phyloP scores from a whole-genome alignment of 371 early-diverging fungal genomes.

The Lichtheimia ramosa region DNA sequence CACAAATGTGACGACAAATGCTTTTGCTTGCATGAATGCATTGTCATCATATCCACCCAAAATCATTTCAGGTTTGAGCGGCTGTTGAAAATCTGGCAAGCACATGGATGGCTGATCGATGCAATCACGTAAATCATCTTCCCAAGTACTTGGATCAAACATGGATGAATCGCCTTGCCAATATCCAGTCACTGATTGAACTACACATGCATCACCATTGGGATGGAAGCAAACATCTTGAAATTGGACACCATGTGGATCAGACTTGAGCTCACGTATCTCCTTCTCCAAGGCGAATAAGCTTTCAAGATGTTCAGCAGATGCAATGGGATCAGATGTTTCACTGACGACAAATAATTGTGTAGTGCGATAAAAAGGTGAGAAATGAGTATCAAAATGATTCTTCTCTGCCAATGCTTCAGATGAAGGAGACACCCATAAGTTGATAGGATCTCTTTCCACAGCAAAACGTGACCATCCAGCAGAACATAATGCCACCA shows the following conservation, averaged over 20 bases:
- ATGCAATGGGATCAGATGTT: slow-evolving; percentile 40
- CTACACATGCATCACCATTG: slow-evolving; percentile 63
- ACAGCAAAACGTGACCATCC: slow-evolving; percentile 63
- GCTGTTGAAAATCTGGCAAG: slow-evolving; percentile 66
- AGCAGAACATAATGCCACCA: slow-evolving; percentile 51
- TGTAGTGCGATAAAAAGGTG: slow-evolving; percentile 74
- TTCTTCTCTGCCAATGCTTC: slow-evolving; percentile 62
- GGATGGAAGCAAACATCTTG: slow-evolving; percentile 75
- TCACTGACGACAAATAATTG: slow-evolving; percentile 66
- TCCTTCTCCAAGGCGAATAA: slow-evolving; percentile 59
- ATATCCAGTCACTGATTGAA: slow-evolving; percentile 76
- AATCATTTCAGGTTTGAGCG: slow-evolving; percentile 70
- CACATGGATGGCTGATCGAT: slow-evolving; percentile 58
- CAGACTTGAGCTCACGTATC: slow-evolving; percentile 48
- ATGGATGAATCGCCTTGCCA: slow-evolving; percentile 60
- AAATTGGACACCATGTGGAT: slow-evolving; percentile 30
- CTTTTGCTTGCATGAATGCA: slow-evolving; percentile 47
- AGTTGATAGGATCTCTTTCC: slow-evolving; percentile 65
- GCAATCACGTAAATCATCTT: slow-evolving; percentile 48
- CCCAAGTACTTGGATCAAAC: slow-evolving; percentile 53
- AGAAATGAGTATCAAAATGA: slow-evolving; percentile 70
- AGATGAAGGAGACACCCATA: slow-evolving; percentile 75
- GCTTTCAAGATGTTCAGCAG: slow-evolving; percentile 41
- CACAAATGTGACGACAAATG: slow-evolving; percentile 70
- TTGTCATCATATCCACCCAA: slow-evolving; percentile 62